Evolutionary conservation across 805 yeast species (phyloP), one percentile per base, ranked within the genome.

Genomic region (Candida easanensis): DNA sequence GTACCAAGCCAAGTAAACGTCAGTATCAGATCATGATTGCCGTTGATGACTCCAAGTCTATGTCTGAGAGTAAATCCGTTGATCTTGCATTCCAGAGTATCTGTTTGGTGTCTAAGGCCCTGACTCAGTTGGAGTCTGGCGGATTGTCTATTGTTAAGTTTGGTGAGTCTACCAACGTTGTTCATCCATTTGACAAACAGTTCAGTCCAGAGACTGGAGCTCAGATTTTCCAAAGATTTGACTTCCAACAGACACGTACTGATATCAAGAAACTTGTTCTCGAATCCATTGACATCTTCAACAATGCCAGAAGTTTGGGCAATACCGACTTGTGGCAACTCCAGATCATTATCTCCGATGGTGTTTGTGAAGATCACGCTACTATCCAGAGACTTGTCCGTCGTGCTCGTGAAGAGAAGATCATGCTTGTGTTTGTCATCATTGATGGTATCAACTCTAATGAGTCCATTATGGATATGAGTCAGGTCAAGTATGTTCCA

Each of bases 11-110:
- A 44, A 86, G 95, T 53, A 93, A 93, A 70, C 82, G 99, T 58
- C 93, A 90, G 62, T 93, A 93, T 64, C 99, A 93, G 69, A 87
- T 93, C 49, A 87, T 95, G 97, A 85, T 93, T 52, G 90, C 99
- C 1, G 85, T 93, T 37, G 99, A 93, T 69, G 97, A 93, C 62
- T 93, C 99, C 23, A 89, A 88, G 63, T 91, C 98, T 1, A 93
- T 93, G 99, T 80, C 90, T 44, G 98, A 91, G 63, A 84, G 96
- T 19, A 80, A 84, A 52, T 82, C 95, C 28, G 91, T 88, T 15
- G 88, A 87, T 52, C 73, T 93, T 46, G 98, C 99, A 0, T 89
- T 89, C 77, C 91, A 93, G 58, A 84, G 96, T 60, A 86, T 93
- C 57, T 91, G 97, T 7, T 73, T 93, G 34, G 98, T 93, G 2